Evolutionary conservation across 2,329 filamentous ascomycete genomes (phyloP).

Genomic region (Colletotrichum tanaceti): DNA sequence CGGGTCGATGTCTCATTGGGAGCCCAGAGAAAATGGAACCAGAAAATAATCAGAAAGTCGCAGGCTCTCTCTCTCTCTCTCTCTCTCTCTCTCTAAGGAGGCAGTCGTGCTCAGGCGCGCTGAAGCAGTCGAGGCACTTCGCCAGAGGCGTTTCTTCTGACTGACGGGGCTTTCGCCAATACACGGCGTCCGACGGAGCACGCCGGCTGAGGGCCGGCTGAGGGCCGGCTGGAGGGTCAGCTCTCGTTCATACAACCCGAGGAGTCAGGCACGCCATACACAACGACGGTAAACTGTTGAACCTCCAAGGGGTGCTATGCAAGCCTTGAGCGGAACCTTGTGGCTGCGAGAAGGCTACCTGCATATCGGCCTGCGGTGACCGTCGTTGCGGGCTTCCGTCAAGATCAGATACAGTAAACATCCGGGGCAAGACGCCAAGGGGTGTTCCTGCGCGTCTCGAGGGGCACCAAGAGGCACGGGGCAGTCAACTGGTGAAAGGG

Average conservation of each 20-base stretch:
- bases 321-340: conserved; percentile 1
- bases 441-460: conserved; percentile 27
- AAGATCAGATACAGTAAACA: conserved; percentile 36
- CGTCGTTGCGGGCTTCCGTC: conserved; percentile 20
- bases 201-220: no score
- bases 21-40: neutral
- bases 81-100: neutral
- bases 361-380: conserved; percentile 22
- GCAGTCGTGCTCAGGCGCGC: neutral
- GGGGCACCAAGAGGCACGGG: conserved; percentile 16
- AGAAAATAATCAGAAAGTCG: neutral
- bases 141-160: neutral
- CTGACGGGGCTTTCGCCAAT: neutral
- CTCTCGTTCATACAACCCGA: neutral
- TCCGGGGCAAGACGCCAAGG: conserved; percentile 26
- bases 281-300: neutral
- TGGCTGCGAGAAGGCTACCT: conserved; percentile 28
- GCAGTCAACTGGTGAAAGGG: conserved; percentile 3
- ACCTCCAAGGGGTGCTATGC: neutral
- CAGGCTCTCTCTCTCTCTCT: no score
- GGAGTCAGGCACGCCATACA: neutral
- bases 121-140: neutral
- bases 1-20: neutral
- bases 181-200: neutral
- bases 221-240: no score